Evolutionary conservation across 2,329 filamentous ascomycete species (phyloP), one percentile per base, ranked within the genome.

Genomic region (Aureobasidium mangrovei): DNA sequence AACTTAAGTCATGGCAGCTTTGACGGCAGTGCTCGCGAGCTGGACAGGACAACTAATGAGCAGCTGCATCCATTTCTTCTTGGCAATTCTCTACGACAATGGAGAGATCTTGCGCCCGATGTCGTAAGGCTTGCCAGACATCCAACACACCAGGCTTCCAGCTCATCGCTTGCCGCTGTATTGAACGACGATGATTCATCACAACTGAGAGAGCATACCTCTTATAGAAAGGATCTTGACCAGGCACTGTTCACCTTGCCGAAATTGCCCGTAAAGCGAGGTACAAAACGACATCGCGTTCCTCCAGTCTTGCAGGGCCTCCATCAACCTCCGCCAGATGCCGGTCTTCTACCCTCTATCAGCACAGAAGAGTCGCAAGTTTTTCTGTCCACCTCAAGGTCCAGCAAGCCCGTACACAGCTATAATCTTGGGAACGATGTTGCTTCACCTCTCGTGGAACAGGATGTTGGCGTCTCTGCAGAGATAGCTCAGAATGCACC

Each of bases 301-400:
- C 74, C 74, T 9, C 74, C 74, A 6, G 66, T 76, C 12, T 66
- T 84, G 8, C 81, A 81, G 61, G 80, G 80, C 6, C 66, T 84
- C 41, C 80, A 83, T 65, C 80, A 84, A 58, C 81, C 81, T 2
- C 81, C 81, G 10, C 80, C 80, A 7, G 78, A 82, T 64, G 79
- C 79, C 43, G 75, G 77, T 9, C 66, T 83, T 5, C 76, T 84
- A 45, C 81, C 81, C 4, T 79, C 79, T 3, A 84, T 84, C 53
- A 78, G 78, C 59, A 72, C 76, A 31, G 75, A 77, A 33, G 55
- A 57, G 3, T 28, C 36, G 28, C 55, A 57, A 28, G 41, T 36
- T 4, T 49, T 56, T 27, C n/a, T 53, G 7, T 38, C 45, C 10
- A 38, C 54, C 10, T 43, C 46, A 2, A 33, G 47, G 33, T 42